phyloP scores from a whole-genome alignment of 768 basidiomycete genomes.

The Gautieria morchelliformis region DNA sequence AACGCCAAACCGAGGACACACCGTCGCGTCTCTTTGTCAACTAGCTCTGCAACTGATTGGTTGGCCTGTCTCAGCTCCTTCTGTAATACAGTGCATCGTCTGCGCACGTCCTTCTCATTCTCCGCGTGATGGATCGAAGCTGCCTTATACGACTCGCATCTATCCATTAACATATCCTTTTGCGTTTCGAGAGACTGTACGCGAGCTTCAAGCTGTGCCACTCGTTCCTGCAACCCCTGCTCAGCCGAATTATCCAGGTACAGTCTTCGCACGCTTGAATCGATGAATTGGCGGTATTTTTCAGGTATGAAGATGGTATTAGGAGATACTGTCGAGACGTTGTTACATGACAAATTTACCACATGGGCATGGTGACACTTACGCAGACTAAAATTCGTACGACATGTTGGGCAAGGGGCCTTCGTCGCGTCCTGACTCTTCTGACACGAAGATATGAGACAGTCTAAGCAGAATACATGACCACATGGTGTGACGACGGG shows the following conservation, averaged over 20 bases:
- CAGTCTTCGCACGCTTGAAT: conserved; percentile 39
- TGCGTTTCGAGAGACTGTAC: conserved; percentile 29
- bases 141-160: conserved; percentile 32
- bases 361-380: not conserved
- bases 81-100: not conserved
- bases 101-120: conserved; percentile 20
- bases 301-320: conserved; percentile 37
- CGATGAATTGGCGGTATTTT: conserved; percentile 39
- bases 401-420: conserved; percentile 23
- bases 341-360: not conserved
- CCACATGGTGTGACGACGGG: conserved; percentile 25
- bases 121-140: conserved; percentile 24
- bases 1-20: not conserved
- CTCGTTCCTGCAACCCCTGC: conserved; percentile 20
- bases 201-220: conserved; percentile 28
- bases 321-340: conserved; percentile 14
- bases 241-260: conserved; percentile 27
- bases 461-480: conserved; percentile 24
- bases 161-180: conserved; percentile 33
- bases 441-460: conserved; percentile 18
- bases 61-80: conserved; percentile 2
- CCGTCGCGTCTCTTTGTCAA: not conserved
- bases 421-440: conserved; percentile 17
- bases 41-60: not conserved
- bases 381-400: conserved; percentile 20